Percentiles rank a stretch among this genome's conserved stretches.
These are phyloP conservation scores for Chlorophyllum brunneum DNA, from an alignment of 768 basidiomycete species.

Conservation along the genomic window DNA sequence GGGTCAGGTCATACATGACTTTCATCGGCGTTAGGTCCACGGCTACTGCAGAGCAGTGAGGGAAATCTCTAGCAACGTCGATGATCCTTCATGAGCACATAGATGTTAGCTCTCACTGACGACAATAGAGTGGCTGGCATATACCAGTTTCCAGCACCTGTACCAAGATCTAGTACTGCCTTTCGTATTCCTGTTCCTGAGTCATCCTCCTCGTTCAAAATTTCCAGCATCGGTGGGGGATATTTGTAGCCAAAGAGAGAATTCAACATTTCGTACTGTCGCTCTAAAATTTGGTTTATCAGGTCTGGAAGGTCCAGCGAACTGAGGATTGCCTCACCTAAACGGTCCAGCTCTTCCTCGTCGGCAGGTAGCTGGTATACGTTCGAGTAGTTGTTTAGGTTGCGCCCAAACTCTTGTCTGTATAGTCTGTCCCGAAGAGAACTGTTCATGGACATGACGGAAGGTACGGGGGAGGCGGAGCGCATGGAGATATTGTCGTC, in stretches of 20 bases:
- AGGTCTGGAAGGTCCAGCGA: not conserved
- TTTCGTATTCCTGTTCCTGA: slow-evolving; percentile 58
- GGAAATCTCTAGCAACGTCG: slow-evolving; percentile 70
- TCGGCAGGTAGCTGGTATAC: slow-evolving; percentile 78
- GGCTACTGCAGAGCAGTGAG: slow-evolving; percentile 62
- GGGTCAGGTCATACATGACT: slow-evolving; percentile 44
- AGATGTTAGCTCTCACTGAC: not conserved
- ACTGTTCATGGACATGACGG: slow-evolving; percentile 65
- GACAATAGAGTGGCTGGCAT: not conserved
- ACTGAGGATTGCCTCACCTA: slow-evolving; percentile 40
- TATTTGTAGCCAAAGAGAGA: slow-evolving; percentile 62
- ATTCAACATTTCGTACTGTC: slow-evolving; percentile 64
- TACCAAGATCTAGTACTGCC: slow-evolving; percentile 69
- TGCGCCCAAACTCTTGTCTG: slow-evolving; percentile 64
- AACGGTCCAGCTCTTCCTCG: slow-evolving; percentile 67
- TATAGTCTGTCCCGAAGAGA: slow-evolving; percentile 57
- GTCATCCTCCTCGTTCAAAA: slow-evolving; percentile 55
- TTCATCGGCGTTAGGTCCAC: slow-evolving; percentile 84
- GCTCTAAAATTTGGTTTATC: slow-evolving; percentile 37
- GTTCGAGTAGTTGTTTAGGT: slow-evolving; percentile 74
- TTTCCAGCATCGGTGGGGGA: slow-evolving; percentile 48
- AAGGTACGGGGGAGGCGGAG: slow-evolving; percentile 62
- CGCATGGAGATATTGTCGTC: slow-evolving; percentile 43
- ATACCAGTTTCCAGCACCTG: slow-evolving; percentile 77
- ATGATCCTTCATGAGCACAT: slow-evolving; percentile 54